Conservation (phyloP, 257 asterid species). For the Nicotiana paniculata region DNA sequence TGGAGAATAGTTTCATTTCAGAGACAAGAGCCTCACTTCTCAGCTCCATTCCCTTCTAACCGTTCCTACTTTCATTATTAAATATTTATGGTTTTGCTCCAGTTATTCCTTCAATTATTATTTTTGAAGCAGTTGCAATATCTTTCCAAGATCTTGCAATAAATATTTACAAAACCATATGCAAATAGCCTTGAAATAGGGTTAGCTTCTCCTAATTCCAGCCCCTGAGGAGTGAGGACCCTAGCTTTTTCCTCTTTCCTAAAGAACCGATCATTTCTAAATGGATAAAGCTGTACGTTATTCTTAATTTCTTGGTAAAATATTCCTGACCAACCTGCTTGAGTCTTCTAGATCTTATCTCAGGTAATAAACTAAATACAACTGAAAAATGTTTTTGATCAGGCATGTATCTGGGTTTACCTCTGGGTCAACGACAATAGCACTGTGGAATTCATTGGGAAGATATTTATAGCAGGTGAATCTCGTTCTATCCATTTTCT, state of each 20-base stretch:
- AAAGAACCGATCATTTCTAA: not conserved
- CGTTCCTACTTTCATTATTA: not conserved
- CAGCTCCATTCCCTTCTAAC: not conserved
- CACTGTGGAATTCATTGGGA: constrained; percentile 58
- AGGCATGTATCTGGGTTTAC: constrained; percentile 76
- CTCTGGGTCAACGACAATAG: constrained; percentile 71
- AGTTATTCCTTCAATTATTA: not conserved
- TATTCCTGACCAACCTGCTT: not conserved
- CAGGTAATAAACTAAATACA: not conserved
- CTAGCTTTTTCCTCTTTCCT: not conserved
- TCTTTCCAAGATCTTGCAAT: not conserved
- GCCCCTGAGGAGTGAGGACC: no score
- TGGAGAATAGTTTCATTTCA: not conserved
- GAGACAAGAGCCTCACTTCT: not conserved
- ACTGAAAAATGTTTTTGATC: constrained; percentile 14
- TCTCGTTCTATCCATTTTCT: constrained; percentile 10
- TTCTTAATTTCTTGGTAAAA: not conserved
- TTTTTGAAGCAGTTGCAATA: not conserved
- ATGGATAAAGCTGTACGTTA: not conserved
- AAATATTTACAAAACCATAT: not conserved
- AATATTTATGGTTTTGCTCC: not conserved
- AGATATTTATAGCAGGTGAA: constrained; percentile 86
- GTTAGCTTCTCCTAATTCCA: not conserved
- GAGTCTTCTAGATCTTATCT: not conserved
- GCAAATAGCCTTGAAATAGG: not conserved